A percentile compares a stretch with the other conserved stretches of the same genome.
These are phyloP conservation scores for Bryoglossum gracile DNA, from an alignment of 495 filamentous ascomycete genomes.

Conservation along the genomic window DNA sequence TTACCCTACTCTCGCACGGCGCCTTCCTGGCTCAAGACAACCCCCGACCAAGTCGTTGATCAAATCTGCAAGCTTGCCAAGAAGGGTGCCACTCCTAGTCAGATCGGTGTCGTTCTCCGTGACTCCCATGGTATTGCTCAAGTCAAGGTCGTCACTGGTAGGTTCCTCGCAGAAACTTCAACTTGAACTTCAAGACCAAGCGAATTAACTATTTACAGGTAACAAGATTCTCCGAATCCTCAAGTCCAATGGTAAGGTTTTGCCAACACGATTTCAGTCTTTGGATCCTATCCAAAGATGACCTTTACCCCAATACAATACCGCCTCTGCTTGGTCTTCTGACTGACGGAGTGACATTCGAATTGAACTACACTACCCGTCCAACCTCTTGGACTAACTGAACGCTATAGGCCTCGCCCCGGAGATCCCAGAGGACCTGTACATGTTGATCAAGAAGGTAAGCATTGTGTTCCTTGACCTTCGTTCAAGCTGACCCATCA, in stretches of 20 bases:
- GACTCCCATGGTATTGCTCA: slow-evolving; percentile 96
- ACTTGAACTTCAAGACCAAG: too few species aligned
- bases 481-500: slow-evolving; percentile 4
- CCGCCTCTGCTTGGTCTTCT: slow-evolving; percentile 93
- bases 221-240: slow-evolving; percentile 99
- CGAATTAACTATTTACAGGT: too few species aligned
- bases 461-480: neutral
- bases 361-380: slow-evolving; percentile 54
- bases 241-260: slow-evolving; percentile 79
- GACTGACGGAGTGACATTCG: slow-evolving; percentile 27
- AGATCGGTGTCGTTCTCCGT: slow-evolving; percentile 97
- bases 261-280: slow-evolving; percentile 14
- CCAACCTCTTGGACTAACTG: slow-evolving; percentile 61
- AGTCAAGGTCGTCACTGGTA: slow-evolving; percentile 95
- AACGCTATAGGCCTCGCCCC: slow-evolving; percentile 76
- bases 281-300: slow-evolving; percentile 7
- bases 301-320: slow-evolving; percentile 13
- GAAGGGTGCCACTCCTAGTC: slow-evolving; percentile 93
- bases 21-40: slow-evolving; percentile 90
- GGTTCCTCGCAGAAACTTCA: too few species aligned
- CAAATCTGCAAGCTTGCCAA: slow-evolving; percentile 98
- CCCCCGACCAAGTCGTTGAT: slow-evolving; percentile 68
- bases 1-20: slow-evolving; percentile 92
- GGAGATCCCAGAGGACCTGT: slow-evolving; percentile 94
- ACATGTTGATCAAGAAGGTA: slow-evolving; percentile 99